A percentile compares a stretch with the other conserved stretches of the same genome.
Evolutionary conservation across 2,329 filamentous ascomycete genomes (phyloP).

Genomic region (Apiospora pterosperma): DNA sequence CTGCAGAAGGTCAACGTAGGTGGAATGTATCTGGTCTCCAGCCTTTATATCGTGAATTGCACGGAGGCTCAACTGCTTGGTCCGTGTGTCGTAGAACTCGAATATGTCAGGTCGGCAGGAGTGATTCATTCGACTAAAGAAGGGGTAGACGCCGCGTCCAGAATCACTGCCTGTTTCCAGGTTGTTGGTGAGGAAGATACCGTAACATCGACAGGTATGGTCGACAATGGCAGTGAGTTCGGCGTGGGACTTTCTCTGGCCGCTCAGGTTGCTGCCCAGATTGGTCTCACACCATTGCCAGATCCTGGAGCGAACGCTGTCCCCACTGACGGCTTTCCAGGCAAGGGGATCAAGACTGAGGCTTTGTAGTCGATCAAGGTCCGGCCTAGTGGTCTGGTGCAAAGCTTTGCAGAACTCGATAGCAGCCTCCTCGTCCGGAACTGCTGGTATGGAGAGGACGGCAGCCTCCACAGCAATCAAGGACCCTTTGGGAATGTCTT

Average conservation of each 20-base stretch:
- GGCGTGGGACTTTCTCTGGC: conserved; percentile 8
- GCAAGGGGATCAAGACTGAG: not conserved
- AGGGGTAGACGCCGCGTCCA: conserved; percentile 17
- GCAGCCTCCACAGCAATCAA: conserved; percentile 14
- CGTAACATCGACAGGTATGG: conserved; percentile 8
- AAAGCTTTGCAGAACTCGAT: not conserved
- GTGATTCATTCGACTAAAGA: conserved; percentile 19
- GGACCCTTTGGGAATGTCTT: conserved; percentile 15
- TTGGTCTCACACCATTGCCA: conserved; percentile 4
- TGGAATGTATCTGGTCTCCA: conserved; percentile 19
- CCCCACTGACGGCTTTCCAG: not conserved
- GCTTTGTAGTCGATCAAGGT: not conserved
- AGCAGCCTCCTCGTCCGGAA: conserved; percentile 4
- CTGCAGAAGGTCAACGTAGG: conserved; percentile 14
- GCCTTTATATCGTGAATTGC: conserved; percentile 17
- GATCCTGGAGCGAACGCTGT: not conserved
- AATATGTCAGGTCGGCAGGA: conserved; percentile 20
- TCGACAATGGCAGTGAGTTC: conserved; percentile 8
- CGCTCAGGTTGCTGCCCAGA: conserved; percentile 5
- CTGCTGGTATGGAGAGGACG: conserved; percentile 11
- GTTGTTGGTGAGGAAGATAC: conserved; percentile 12
- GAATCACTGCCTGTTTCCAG: conserved; percentile 11
- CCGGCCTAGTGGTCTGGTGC: not conserved
- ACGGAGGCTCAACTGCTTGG: conserved; percentile 18
- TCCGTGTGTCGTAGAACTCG: conserved; percentile 16